Conservation (phyloP, 2,329 filamentous ascomycete species). For the Mycocentrospora acerina region DNA sequence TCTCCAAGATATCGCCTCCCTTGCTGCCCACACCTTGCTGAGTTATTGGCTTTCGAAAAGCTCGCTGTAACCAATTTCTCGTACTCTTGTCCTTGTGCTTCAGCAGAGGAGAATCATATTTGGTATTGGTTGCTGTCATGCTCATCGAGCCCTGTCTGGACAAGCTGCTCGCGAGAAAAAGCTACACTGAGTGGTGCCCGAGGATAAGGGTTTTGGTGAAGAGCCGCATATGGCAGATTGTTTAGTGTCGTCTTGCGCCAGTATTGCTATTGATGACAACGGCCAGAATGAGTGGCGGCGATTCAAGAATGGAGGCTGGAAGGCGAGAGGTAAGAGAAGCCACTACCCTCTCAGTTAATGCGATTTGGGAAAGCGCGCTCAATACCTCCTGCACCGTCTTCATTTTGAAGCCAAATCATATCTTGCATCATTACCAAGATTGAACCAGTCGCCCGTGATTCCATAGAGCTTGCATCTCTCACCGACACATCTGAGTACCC, state of each 20-base stretch:
- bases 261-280: slow-evolving; percentile 1
- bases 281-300: neutral
- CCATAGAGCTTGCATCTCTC: too few species aligned
- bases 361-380: slow-evolving; percentile 1
- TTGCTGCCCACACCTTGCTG: slow-evolving; percentile 10
- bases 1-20: slow-evolving; percentile 4
- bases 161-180: slow-evolving; percentile 14
- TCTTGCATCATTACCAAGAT: too few species aligned
- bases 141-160: slow-evolving; percentile 3
- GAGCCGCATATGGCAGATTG: neutral
- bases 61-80: slow-evolving; percentile 30
- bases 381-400: neutral
- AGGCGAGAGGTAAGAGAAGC: slow-evolving; percentile 1
- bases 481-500: too few species aligned
- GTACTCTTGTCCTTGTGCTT: slow-evolving; percentile 17
- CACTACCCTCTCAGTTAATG: slow-evolving; percentile 4
- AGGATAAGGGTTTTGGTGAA: slow-evolving; percentile 12
- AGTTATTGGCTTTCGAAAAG: slow-evolving; percentile 22
- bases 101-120: slow-evolving; percentile 9
- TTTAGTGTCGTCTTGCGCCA: neutral
- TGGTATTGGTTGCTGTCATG: slow-evolving; percentile 25
- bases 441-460: too few species aligned
- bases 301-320: neutral
- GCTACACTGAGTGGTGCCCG: slow-evolving; percentile 15
- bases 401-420: neutral